Base-by-base conservation (phyloP, 257 asterid genomes). In the Gentiana dahurica region DNA sequence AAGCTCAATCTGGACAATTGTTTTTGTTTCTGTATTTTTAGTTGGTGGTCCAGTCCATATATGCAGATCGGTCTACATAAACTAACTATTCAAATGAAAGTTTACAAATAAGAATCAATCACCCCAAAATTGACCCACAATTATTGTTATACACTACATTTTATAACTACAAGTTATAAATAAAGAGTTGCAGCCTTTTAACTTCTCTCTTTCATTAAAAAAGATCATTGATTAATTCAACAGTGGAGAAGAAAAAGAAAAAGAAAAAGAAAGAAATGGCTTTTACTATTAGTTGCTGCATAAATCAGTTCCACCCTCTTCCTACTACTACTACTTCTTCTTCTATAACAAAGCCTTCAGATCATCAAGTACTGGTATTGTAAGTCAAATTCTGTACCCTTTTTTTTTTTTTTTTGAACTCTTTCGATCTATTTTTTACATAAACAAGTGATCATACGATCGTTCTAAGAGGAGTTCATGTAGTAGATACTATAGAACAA, bases 211-310 rank as follows among this genome's bases (percentile, higher is more conserved):
- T 5, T 52, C n/a, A 32, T 52, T 48, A 7, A 10, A 36, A 36
- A 8, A 39, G 6, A 33, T 8, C 2, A 34, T 34, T 34, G 35
- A 32, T 0, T 13, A 34, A 10, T 24, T 13, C 12, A 8, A 12
- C 9, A 51, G 10, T 52, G 4, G 34, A 8, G 55, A 52, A 52
- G 39, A 34, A 32, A 11, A 15, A 52, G 15, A 34, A 53, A 36
- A 6, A 34, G n/a, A 53, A 7, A 5, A 1, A 5, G 36, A 33
- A 12, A 58, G 34, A 10, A 55, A 84, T 85, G 95, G 81, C 64
- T 37, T 54, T 80, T 59, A 68, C 80, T 55, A 72, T 73, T 6
- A 72, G 61, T 55, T 72, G 87, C 65, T 70, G 73, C 78, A 83
- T 82, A 63, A 78, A 76, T 57, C 59, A 36, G n/a, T 62, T 52